Conservation (phyloP, 805 yeast species). For the Ogataea paradorogensis region DNA sequence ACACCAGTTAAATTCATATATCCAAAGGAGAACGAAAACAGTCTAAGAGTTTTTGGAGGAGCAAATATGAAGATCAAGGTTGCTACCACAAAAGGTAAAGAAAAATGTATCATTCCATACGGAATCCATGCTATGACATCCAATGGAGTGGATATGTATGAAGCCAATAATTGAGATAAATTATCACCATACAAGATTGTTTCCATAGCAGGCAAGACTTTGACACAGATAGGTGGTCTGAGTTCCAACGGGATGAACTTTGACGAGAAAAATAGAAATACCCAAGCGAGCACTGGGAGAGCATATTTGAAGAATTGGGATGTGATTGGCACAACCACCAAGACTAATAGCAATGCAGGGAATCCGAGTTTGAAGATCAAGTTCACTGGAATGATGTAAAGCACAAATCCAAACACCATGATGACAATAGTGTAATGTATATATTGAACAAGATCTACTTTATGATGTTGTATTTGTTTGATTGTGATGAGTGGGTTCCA, state of each 20-base stretch:
- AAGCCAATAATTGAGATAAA: slow-evolving; percentile 78
- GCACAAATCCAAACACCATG: slow-evolving; percentile 23
- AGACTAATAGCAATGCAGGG: slow-evolving; percentile 7
- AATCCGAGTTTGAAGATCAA: slow-evolving; percentile 17
- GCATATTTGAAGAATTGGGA: slow-evolving; percentile 83
- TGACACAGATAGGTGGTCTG: slow-evolving; percentile 85
- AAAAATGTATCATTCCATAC: slow-evolving; percentile 86
- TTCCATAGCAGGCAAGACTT: slow-evolving; percentile 89
- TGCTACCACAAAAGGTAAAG: slow-evolving; percentile 87
- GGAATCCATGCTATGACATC: slow-evolving; percentile 94
- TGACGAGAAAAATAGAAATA: slow-evolving; percentile 76
- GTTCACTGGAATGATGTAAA: slow-evolving; percentile 24
- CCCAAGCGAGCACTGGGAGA: slow-evolving; percentile 84
- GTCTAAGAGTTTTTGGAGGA: slow-evolving; percentile 82
- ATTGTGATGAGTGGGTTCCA: slow-evolving; percentile 14
- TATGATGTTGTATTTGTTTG: slow-evolving; percentile 4
- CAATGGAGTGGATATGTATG: slow-evolving; percentile 59
- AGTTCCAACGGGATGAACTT: slow-evolving; percentile 67
- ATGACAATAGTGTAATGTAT: slow-evolving; percentile 22
- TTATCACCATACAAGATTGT: slow-evolving; percentile 92
- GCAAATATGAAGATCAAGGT: slow-evolving; percentile 77
- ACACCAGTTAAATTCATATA: slow-evolving; percentile 91
- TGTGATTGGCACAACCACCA: slow-evolving; percentile 67
- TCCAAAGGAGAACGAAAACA: slow-evolving; percentile 91
- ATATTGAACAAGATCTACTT: slow-evolving; percentile 5